Conservation (phyloP, 371 early-diverging fungal species). For the Mortierella sp. region DNA sequence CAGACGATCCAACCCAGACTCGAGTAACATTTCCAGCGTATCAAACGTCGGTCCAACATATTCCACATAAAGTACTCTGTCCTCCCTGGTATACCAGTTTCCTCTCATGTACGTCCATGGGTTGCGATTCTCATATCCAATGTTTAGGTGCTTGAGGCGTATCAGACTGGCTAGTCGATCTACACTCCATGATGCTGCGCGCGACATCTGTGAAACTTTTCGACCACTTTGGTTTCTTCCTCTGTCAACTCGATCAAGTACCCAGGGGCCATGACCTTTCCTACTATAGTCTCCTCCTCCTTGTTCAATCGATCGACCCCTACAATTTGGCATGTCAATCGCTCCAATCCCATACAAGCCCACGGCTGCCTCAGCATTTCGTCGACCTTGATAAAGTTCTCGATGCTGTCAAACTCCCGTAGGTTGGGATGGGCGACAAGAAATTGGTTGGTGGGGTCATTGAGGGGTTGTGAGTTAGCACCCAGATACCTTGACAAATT, state of each 20-base stretch:
- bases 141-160: conserved; percentile 4
- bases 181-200: conserved; percentile 10
- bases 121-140: conserved; percentile 12
- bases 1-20: background rate
- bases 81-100: background rate
- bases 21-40: background rate
- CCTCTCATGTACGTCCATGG: background rate
- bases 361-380: conserved; percentile 16
- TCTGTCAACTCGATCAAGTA: background rate
- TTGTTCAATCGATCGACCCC: conserved; percentile 2
- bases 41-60: background rate
- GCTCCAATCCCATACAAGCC: conserved; percentile 16
- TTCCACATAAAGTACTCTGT: background rate
- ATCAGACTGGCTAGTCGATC: background rate
- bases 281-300: background rate
- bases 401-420: background rate
- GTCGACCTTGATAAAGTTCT: background rate
- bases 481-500: background rate
- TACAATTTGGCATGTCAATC: conserved; percentile 8
- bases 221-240: background rate
- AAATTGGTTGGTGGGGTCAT: conserved; percentile 2
- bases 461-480: background rate
- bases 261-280: background rate
- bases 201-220: background rate
- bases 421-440: background rate